Evolutionary conservation across 1,284 basidiomycete species (phyloP), one percentile per base, ranked within the genome.

Genomic region (Fomes fomentarius): DNA sequence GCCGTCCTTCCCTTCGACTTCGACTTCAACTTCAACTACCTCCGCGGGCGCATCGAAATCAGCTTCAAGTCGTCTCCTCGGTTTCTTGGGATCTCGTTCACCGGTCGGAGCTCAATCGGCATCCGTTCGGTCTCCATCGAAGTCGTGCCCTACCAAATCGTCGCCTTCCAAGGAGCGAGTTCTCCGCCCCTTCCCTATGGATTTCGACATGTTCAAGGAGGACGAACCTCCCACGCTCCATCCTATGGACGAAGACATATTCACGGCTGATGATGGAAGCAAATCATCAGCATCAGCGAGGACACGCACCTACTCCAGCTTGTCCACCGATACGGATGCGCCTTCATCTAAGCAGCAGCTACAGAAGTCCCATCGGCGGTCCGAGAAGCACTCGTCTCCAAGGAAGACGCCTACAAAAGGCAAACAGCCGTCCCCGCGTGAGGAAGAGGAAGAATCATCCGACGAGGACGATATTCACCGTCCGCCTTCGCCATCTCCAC

Each of bases 321-420:
- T 52, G 24, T 47, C 55, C 4, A n/a, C 45, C 43, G 43, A 33
- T 45, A 30, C 54, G 2, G 57, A 58, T 24, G 50, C 57, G 1
- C 43, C 19, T 24, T 28, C n/a, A 15, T 33, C 42, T 11, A 33
- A 50, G 24, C 28, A 62, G 11, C 60, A 56, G 26, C 25, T 63
- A 15, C 58, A 58, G 30, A 68, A 69, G 47, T 68, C 67, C 1
- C 68, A 68, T 4, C 63, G 68, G 5, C 63, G 62, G 24, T 61
- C 66, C 4, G 50, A 46, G 39, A 58, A 63, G 47, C 67, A 67
- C 19, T 50, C 58, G 1, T 69, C 67, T 0, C 68, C 64, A 9
- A 55, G 60, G 11, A 47, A 39, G 22, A 41, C 51, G 8, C 38
- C 47, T 28, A 28, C 34, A 12, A 34, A 28, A 11, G n/a, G 14